Conservation (phyloP, 352 stramenopile species). For the Globisporangium cylindrosporum region DNA sequence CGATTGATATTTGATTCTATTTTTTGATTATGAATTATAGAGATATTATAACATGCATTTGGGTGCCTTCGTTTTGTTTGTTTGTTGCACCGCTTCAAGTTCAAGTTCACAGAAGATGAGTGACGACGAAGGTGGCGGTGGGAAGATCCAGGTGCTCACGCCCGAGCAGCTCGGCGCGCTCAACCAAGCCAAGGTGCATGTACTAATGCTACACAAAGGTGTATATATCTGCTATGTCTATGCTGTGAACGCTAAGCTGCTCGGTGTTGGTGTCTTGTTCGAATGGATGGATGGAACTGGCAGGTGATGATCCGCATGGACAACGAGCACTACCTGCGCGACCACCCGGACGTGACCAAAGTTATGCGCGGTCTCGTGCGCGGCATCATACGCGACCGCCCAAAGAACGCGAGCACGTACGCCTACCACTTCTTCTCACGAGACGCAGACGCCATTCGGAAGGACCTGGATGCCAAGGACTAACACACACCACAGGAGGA, state of each 20-base stretch:
- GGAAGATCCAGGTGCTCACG: conserved; percentile 62
- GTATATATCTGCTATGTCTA: not conserved
- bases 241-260: not conserved
- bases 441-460: conserved; percentile 25
- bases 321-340: conserved; percentile 72
- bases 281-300: not conserved
- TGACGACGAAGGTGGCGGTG: conserved; percentile 8
- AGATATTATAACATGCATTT: not conserved
- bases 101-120: conserved; percentile 4
- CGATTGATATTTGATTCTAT: not conserved
- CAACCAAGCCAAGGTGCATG: conserved; percentile 60
- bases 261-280: conserved; percentile 11
- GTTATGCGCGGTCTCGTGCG: conserved; percentile 57
- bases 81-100: conserved; percentile 1
- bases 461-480: conserved; percentile 48
- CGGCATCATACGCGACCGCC: conserved; percentile 53
- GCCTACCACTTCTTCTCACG: conserved; percentile 62
- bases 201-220: not conserved
- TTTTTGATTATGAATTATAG: not conserved
- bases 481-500: too few relatives aligned
- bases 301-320: conserved; percentile 79
- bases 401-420: conserved; percentile 44
- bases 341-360: conserved; percentile 57
- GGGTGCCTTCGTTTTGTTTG: not conserved
- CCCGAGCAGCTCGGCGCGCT: conserved; percentile 56